Conservation (phyloP, 768 basidiomycete species). For the Suillus hirtellus region DNA sequence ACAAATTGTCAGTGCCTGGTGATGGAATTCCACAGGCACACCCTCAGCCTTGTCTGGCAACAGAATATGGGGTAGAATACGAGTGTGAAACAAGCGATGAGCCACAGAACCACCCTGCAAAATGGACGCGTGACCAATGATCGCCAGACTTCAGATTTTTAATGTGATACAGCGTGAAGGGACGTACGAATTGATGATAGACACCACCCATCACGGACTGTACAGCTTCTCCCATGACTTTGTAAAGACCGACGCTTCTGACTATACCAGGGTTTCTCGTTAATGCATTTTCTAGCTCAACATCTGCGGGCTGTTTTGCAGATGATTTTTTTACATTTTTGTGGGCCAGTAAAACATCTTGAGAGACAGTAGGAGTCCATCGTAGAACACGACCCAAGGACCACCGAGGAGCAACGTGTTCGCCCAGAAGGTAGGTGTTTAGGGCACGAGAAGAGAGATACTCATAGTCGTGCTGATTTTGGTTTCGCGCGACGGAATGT, state of each 20-base stretch:
- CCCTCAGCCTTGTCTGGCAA: constrained; percentile 28
- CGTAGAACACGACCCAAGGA: constrained; percentile 68
- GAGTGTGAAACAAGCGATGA: constrained; percentile 36
- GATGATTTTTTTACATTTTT: constrained; percentile 4
- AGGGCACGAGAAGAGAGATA: constrained; percentile 55
- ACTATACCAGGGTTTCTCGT: constrained; percentile 37
- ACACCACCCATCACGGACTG: constrained; percentile 76
- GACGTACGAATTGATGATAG: constrained; percentile 76
- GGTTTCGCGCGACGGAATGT: constrained; percentile 50
- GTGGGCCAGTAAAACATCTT: constrained; percentile 31
- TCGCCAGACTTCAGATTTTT: background rate
- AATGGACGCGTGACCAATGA: background rate
- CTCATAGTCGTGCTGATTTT: constrained; percentile 56
- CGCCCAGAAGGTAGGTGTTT: constrained; percentile 71
- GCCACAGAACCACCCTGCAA: constrained; percentile 34
- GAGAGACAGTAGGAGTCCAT: constrained; percentile 64
- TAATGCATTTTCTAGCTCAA: constrained; percentile 32
- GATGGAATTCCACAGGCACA: constrained; percentile 33
- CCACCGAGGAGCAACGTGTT: constrained; percentile 77
- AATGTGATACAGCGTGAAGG: constrained; percentile 18
- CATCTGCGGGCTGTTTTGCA: constrained; percentile 20
- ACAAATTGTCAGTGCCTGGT: constrained; percentile 25
- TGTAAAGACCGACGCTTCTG: constrained; percentile 65
- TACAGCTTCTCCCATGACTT: constrained; percentile 76
- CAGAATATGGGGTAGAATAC: constrained; percentile 34